A percentile compares a stretch with the other conserved stretches of the same genome.
These are phyloP conservation scores for Coffea eugenioides DNA, from an alignment of 257 asterid species.

Conservation along the genomic window DNA sequence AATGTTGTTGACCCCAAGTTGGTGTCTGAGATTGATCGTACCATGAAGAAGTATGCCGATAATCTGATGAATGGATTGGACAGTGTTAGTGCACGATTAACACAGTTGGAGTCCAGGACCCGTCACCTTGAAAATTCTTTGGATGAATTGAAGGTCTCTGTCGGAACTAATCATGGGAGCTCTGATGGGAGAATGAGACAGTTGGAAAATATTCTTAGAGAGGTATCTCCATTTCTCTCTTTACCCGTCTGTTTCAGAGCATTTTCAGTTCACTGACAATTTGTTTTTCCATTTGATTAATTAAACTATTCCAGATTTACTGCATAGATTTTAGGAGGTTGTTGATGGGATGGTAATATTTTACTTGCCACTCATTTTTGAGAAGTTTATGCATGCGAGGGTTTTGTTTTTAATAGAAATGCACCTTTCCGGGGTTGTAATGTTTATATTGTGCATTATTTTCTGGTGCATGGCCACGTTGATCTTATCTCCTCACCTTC, in stretches of 20 bases:
- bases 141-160: constrained; percentile 74
- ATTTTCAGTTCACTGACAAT: not conserved
- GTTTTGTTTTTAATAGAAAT: not conserved
- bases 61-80: constrained; percentile 71
- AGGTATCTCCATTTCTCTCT: constrained; percentile 47
- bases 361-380: not conserved
- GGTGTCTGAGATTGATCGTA: constrained; percentile 76
- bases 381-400: too few species aligned
- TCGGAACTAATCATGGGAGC: constrained; percentile 65
- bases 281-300: not conserved
- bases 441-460: not conserved
- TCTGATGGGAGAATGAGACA: constrained; percentile 77
- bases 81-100: constrained; percentile 69
- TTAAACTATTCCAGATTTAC: not conserved
- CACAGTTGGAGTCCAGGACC: constrained; percentile 83
- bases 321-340: not conserved
- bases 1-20: constrained; percentile 39
- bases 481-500: not conserved
- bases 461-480: not conserved
- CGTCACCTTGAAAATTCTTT: constrained; percentile 70
- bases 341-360: not conserved
- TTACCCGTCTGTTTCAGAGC: not conserved
- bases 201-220: constrained; percentile 73
- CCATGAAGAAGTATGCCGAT: constrained; percentile 79
- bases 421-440: not conserved